Percentiles rank a stretch among this genome's conserved stretches.
phyloP scores from a whole-genome alignment of 73 alveolate genomes.

The Tetrahymena borealis region DNA sequence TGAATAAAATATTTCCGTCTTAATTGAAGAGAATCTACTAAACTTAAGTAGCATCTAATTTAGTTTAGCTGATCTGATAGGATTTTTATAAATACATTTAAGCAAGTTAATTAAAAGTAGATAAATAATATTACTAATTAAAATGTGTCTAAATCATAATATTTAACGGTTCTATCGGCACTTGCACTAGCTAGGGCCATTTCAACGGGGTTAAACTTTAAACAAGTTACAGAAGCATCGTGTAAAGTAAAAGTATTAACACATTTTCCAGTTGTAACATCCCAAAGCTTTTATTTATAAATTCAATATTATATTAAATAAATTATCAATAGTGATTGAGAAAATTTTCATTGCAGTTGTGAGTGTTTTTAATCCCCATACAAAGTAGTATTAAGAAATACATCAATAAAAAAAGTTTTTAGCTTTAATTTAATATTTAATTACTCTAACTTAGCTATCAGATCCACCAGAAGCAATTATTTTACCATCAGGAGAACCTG shows the following conservation, averaged over 20 bases:
- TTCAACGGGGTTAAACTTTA: slow-evolving; percentile 36
- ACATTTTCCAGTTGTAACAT: slow-evolving; percentile 1
- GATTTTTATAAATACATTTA: neutral
- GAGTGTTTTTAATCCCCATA: no score
- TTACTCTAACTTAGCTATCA: slow-evolving; percentile 20
- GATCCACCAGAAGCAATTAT: slow-evolving; percentile 33
- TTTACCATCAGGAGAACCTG: slow-evolving; percentile 33
- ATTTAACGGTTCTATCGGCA: slow-evolving; percentile 39
- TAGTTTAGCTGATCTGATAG: slow-evolving; percentile 9
- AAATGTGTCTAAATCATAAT: slow-evolving; percentile 31
- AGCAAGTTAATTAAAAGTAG: no score
- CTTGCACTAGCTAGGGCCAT: slow-evolving; percentile 42
- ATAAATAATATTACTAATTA: neutral
- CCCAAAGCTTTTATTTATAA: slow-evolving; percentile 9
- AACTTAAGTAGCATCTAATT: slow-evolving; percentile 19
- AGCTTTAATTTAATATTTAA: no score
- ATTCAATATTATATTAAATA: neutral
- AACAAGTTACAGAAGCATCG: slow-evolving; percentile 17
- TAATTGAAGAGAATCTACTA: slow-evolving; percentile 1
- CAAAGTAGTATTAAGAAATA: no score
- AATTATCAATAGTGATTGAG: no score
- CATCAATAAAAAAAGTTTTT: no score
- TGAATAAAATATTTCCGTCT: slow-evolving; percentile 17
- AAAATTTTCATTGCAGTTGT: no score
- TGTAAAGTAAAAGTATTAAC: slow-evolving; percentile 17